Evolutionary conservation across 108 stramenopile genomes (phyloP), one percentile per base, ranked within the genome.

Genomic region (Thalassiosira profunda): DNA sequence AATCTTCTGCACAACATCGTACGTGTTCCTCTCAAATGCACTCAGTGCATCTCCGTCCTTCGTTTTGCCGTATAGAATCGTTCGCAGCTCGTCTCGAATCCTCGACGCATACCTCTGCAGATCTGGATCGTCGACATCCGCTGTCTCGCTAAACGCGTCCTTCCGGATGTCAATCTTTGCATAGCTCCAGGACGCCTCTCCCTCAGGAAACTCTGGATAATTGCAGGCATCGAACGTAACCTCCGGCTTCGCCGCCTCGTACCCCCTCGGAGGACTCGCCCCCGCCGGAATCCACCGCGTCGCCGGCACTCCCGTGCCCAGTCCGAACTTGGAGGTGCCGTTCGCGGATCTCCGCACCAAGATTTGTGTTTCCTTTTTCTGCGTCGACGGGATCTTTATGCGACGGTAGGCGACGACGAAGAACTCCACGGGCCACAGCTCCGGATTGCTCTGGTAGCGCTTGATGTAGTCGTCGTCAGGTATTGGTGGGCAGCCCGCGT

Each of bases 371-470:
- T 10, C 14, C 0, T 57, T 23, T 4, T 5, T 47, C 4, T n/a
- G 0, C 20, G 20, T 8, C 33, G 51, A 24, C 18, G 31, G 35
- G n/a, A n/a, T n/a, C 36, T 53, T 44, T 4, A 21, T 14, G 7
- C 41, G 69, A 11, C 70, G 68, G 64, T 63, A 49, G 41, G 58
- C 57, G 11, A 76, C 63, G 11, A 76, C n/a, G 51, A 76, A 76
- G 36, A 70, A 76, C 41, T 76, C 75, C 0, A 76, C 75, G 4
- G 75, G 75, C 75, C 75, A 76, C 21, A 76, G 36, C 11, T 69
- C 45, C 18, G 68, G 75, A 56, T 70, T 46, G 1, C 25, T 21
- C 54, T 76, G 62, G 36, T 76, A 76, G 25, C 64, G 29, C 43
- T 76, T 76, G 36, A 76, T 44, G 51, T 76, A 76, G 25, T 76